phyloP scores from a whole-genome alignment of 1,139 yeast species.

The Groenewaldozyma auringiensis region DNA sequence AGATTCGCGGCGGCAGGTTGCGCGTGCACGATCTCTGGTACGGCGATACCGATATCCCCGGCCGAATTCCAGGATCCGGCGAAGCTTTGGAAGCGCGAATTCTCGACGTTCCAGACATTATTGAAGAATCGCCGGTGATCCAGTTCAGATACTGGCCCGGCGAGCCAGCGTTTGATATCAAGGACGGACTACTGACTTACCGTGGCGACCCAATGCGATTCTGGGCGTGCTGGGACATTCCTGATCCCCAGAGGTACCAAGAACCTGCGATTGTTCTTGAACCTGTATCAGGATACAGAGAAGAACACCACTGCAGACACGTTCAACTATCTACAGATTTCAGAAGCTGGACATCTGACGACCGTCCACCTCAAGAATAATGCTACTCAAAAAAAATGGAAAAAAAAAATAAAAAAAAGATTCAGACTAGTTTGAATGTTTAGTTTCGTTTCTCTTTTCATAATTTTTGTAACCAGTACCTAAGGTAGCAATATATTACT shows the following conservation, averaged over 20 bases:
- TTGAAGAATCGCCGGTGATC: conserved; percentile 1
- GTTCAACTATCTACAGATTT: neutral
- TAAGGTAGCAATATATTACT: too few relatives aligned
- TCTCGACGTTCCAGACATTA: neutral
- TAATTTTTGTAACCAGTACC: neutral
- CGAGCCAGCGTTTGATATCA: neutral
- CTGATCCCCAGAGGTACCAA: conserved; percentile 12
- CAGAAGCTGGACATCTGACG: neutral
- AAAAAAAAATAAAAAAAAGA: too few relatives aligned
- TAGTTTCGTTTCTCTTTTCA: neutral
- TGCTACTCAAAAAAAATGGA: too few relatives aligned
- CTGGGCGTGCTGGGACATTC: conserved; percentile 9
- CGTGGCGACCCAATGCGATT: conserved; percentile 3
- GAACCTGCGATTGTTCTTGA: conserved; percentile 7
- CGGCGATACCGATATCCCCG: neutral
- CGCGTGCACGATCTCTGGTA: neutral
- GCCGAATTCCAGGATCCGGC: neutral
- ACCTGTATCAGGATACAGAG: neutral
- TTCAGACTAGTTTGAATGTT: too few relatives aligned
- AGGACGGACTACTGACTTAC: neutral
- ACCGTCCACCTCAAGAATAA: neutral
- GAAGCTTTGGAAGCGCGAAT: neutral
- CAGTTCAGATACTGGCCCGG: conserved; percentile 4
- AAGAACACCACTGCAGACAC: neutral
- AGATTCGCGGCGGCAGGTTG: neutral